A percentile compares a stretch with the other conserved stretches of the same genome.
phyloP scores from a whole-genome alignment of 2,329 filamentous ascomycete genomes.

The Aureobasidium lini region DNA sequence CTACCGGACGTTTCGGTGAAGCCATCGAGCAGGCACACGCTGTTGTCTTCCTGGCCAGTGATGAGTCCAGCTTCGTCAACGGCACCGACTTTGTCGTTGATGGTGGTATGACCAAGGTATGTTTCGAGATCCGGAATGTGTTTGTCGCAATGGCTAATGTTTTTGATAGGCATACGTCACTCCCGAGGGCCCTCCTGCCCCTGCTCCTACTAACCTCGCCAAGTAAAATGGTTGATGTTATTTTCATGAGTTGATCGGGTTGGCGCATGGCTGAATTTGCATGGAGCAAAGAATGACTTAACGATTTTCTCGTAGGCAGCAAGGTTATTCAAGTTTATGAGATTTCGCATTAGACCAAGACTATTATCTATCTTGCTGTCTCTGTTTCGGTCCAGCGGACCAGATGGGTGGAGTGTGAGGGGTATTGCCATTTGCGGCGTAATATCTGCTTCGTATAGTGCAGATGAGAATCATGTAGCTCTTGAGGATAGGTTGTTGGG shows the following conservation, averaged over 20 bases:
- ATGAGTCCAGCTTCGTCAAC: slow-evolving; percentile 85
- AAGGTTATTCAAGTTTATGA: neutral
- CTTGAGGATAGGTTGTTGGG: neutral
- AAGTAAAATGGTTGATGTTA: slow-evolving; percentile 17
- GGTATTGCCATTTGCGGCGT: neutral
- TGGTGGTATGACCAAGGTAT: slow-evolving; percentile 80
- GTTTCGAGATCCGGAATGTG: neutral
- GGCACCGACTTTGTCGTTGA: slow-evolving; percentile 91
- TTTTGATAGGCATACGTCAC: slow-evolving; percentile 59
- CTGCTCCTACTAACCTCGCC: slow-evolving; percentile 37
- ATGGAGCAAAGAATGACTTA: neutral
- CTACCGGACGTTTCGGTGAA: slow-evolving; percentile 79
- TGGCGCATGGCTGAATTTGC: slow-evolving; percentile 1
- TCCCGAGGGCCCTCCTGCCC: slow-evolving; percentile 49
- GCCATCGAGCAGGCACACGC: slow-evolving; percentile 90
- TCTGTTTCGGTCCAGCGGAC: neutral
- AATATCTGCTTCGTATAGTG: neutral
- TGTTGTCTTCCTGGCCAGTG: slow-evolving; percentile 77
- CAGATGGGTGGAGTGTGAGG: neutral
- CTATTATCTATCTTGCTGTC: slow-evolving; percentile 11
- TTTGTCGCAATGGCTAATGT: slow-evolving; percentile 5
- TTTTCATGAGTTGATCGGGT: neutral
- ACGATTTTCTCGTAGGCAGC: neutral
- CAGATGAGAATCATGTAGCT: neutral
- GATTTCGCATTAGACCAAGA: slow-evolving; percentile 10